A percentile compares a stretch with the other conserved stretches of the same genome.
Conservation (phyloP, 495 filamentous ascomycete genomes). For the Penicillium silybi region DNA sequence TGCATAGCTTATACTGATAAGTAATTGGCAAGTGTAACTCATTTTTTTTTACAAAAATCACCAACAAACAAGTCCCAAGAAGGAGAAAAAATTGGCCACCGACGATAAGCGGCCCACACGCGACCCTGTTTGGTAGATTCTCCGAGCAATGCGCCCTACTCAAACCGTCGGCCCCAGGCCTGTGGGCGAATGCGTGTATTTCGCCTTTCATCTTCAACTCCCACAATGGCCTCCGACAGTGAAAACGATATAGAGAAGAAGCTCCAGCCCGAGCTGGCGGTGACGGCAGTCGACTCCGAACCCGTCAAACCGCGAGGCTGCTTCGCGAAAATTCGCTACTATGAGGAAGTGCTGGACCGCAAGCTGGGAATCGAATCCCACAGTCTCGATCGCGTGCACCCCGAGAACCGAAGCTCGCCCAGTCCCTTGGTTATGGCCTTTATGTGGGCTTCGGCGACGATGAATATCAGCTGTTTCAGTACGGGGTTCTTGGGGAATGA, state of each 20-base stretch:
- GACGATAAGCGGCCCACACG: neutral
- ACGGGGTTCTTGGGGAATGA: conserved; percentile 35
- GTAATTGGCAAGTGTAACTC: too few relatives aligned
- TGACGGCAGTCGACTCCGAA: conserved; percentile 15
- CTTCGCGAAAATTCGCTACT: conserved; percentile 35
- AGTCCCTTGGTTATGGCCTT: conserved; percentile 44
- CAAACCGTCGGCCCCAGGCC: conserved; percentile 1
- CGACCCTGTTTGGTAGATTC: neutral
- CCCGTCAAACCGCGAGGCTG: conserved; percentile 17
- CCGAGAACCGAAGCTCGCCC: conserved; percentile 37
- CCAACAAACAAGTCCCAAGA: neutral
- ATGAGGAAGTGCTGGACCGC: conserved; percentile 46
- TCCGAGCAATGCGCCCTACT: neutral
- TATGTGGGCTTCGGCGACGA: conserved; percentile 50
- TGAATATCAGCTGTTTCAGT: conserved; percentile 52
- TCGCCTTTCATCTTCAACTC: conserved; percentile 6
- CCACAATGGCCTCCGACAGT: conserved; percentile 35
- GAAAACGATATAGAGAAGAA: conserved; percentile 42
- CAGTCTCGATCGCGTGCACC: conserved; percentile 47
- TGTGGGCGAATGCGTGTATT: conserved; percentile 1
- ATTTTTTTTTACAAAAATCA: neutral
- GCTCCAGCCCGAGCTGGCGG: conserved; percentile 48
- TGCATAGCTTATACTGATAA: neutral
- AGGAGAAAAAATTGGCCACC: neutral
- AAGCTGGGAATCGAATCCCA: conserved; percentile 53